Percentiles rank a stretch among this genome's conserved stretches.
phyloP scores from a whole-genome alignment of 176 grass and related monocot species.

The Stipa capillata region DNA sequence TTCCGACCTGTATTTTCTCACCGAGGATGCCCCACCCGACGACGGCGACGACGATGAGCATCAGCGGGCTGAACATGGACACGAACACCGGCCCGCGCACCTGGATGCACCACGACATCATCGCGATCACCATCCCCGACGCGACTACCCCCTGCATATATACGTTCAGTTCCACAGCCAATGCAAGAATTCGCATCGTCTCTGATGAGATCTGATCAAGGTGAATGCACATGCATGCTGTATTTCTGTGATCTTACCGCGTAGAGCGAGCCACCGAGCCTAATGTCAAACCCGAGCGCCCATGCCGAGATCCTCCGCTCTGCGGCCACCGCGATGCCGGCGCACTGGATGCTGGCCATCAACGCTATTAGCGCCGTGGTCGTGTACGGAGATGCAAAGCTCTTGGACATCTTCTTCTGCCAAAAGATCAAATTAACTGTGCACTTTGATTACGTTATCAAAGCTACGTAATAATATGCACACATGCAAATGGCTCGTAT shows the following conservation, averaged over 20 bases:
- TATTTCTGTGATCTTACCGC: conserved; percentile 28
- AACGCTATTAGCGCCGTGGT: conserved; percentile 37
- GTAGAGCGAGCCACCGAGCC: conserved; percentile 28
- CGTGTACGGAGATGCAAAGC: conserved; percentile 29
- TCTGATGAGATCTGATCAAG: too few relatives aligned
- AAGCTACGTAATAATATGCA: not conserved
- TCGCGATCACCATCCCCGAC: conserved; percentile 23
- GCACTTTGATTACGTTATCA: not conserved
- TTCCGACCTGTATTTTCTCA: conserved; percentile 48
- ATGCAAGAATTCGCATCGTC: too few relatives aligned
- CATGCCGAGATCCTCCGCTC: conserved; percentile 27
- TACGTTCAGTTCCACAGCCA: too few relatives aligned
- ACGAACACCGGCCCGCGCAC: conserved; percentile 47
- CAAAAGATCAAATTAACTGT: too few relatives aligned
- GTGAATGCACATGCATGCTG: too few relatives aligned
- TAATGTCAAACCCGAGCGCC: conserved; percentile 40
- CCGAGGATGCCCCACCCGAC: conserved; percentile 37
- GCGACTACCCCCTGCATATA: conserved; percentile 33
- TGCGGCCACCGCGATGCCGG: conserved; percentile 3
- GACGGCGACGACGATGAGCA: conserved; percentile 38
- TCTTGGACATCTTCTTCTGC: conserved; percentile 32
- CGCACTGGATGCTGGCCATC: conserved; percentile 35
- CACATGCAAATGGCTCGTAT: not conserved
- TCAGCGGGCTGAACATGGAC: conserved; percentile 46
- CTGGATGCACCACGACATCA: conserved; percentile 50